Base-by-base conservation (phyloP, 305 asterid genomes). In the Fraxinus latifolia region DNA sequence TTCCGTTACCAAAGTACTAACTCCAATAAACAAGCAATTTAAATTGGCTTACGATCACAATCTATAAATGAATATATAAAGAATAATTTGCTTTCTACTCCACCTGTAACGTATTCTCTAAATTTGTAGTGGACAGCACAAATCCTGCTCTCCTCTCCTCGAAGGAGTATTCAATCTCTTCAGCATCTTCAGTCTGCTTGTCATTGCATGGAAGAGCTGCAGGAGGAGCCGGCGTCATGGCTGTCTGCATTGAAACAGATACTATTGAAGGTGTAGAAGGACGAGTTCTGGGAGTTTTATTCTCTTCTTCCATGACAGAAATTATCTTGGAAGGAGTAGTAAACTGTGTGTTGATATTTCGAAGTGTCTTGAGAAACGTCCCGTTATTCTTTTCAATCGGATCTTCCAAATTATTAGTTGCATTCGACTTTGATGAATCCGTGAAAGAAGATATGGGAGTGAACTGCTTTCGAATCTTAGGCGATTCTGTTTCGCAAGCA, bases 121-220 rank as follows among this genome's bases (percentile, higher is more conserved):
- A 60, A 74, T 88, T 87, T 83, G 91, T 42, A 62, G 84, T 89
- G 23, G 91, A 89, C 76, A 88, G 82, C 65, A 89, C 89, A 77
- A 91, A 95, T 33, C 97, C 94, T 33, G 93, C 93, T 85, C 97
- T 86, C 74, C 87, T 89, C 90, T 95, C 99, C 86, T 95, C 99
- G 2, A 93, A 93, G 1, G 97, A 93, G 86, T 92, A 95, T 58
- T 95, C 98, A 2, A 90, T 91, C 88, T 88, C 93, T 81, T 89
- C 39, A 14, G 75, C 39, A 68, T 11, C 93, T n/a, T 83, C 88
- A 42, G 76, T 86, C 7, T 87, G 33, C 74, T 87, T 89, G 55
- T 27, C 23, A 68, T 12, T 31, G 23, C 2, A 33, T 15, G 42
- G 19, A 68, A 31, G 82, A 33, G 53, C 29, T 44, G 71, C 39